Percentiles rank a stretch among this genome's conserved stretches.
Evolutionary conservation across 2,329 filamentous ascomycete species (phyloP).

Genomic region (Microcera coccophila): DNA sequence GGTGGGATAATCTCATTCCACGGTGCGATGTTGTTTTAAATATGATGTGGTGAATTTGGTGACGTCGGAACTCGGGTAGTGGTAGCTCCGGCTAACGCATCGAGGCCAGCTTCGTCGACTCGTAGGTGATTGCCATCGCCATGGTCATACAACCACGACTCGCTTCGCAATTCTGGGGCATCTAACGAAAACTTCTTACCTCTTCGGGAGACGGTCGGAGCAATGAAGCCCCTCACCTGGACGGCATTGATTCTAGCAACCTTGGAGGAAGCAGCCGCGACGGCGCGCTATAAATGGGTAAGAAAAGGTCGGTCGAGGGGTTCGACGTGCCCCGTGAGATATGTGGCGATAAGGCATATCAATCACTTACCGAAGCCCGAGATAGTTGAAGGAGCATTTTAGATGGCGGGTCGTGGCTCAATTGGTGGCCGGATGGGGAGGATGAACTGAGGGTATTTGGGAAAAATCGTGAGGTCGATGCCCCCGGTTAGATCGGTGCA

Average conservation of each 20-base stretch:
- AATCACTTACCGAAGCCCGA: conserved; percentile 55
- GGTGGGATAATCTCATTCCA: too few species aligned
- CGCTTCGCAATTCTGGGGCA: not conserved
- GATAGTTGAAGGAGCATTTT: conserved; percentile 56
- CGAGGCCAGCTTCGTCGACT: conserved; percentile 18
- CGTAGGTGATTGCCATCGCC: too few species aligned
- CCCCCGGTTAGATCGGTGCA: conserved; percentile 26
- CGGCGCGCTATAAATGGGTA: conserved; percentile 42
- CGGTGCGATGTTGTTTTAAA: not conserved
- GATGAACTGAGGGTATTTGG: conserved; percentile 41
- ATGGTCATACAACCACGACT: not conserved
- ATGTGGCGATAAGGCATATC: too few species aligned
- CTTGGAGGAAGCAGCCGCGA: conserved; percentile 47
- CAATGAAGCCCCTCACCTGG: conserved; percentile 56
- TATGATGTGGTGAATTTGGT: not conserved
- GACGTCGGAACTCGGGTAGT: conserved; percentile 26
- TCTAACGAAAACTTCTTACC: conserved; percentile 44
- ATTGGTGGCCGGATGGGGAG: conserved; percentile 38
- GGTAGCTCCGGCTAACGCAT: conserved; percentile 26
- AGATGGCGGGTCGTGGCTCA: conserved; percentile 45
- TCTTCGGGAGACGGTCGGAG: conserved; percentile 58
- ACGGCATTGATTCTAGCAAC: conserved; percentile 39
- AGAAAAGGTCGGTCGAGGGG: conserved; percentile 7
- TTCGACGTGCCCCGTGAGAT: too few species aligned
- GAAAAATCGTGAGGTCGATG: conserved; percentile 41